A percentile compares a stretch with the other conserved stretches of the same genome.
These are phyloP conservation scores for Chaetoscypha palmicola DNA, from an alignment of 2,329 filamentous ascomycete genomes.

Conservation along the genomic window DNA sequence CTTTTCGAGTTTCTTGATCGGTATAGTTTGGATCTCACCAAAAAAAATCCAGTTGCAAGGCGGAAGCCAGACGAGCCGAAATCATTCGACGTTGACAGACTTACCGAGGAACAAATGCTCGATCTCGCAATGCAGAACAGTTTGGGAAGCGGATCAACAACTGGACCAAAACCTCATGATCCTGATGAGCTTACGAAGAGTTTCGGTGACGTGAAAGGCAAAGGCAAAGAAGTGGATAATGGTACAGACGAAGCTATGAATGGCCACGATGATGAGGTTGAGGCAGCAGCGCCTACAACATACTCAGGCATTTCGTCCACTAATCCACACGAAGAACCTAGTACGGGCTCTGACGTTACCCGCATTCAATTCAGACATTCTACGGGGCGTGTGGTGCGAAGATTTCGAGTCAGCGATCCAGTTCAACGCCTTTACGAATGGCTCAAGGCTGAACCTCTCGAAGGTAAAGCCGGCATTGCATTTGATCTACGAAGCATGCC, in stretches of 20 bases:
- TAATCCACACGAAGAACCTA: slow-evolving; percentile 72
- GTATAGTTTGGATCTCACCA: slow-evolving; percentile 81
- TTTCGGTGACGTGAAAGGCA: slow-evolving; percentile 46
- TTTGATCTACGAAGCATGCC: slow-evolving; percentile 83
- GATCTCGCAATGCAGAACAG: slow-evolving; percentile 91
- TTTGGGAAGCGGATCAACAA: slow-evolving; percentile 47
- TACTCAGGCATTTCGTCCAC: slow-evolving; percentile 69
- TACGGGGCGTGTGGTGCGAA: slow-evolving; percentile 74
- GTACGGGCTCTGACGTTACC: slow-evolving; percentile 63
- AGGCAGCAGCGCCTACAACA: slow-evolving; percentile 31
- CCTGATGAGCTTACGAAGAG: slow-evolving; percentile 82
- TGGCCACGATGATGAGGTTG: slow-evolving; percentile 15
- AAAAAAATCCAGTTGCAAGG: slow-evolving; percentile 86
- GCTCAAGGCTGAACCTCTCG: slow-evolving; percentile 82
- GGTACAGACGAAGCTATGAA: slow-evolving; percentile 32
- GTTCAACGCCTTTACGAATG: slow-evolving; percentile 89
- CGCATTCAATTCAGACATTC: slow-evolving; percentile 90
- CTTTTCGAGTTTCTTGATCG: slow-evolving; percentile 94
- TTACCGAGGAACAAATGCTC: slow-evolving; percentile 97
- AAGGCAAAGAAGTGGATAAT: slow-evolving; percentile 40
- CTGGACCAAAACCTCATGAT: slow-evolving; percentile 57
- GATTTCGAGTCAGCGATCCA: slow-evolving; percentile 70
- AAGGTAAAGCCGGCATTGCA: slow-evolving; percentile 67
- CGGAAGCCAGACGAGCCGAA: slow-evolving; percentile 64
- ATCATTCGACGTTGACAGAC: slow-evolving; percentile 69